A percentile compares a stretch with the other conserved stretches of the same genome.
Conservation (phyloP, 345 rosid species). For the Citrus glauca region DNA sequence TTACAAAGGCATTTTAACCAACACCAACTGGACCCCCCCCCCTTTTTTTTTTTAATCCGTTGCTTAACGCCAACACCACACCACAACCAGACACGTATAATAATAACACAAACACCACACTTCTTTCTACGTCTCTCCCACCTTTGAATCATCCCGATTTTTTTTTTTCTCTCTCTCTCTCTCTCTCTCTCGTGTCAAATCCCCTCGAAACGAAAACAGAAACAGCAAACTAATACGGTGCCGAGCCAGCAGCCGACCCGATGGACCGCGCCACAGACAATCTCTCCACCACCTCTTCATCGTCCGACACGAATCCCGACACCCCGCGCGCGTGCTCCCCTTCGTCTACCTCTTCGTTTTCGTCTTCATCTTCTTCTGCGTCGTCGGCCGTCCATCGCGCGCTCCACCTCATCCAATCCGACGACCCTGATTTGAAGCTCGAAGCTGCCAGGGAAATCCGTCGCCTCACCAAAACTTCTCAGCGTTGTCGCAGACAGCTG, state of each 20-base stretch:
- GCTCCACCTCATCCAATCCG: constrained; percentile 46
- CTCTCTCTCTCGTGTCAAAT: not conserved
- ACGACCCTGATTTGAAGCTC: constrained; percentile 52
- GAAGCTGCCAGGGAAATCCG: constrained; percentile 89
- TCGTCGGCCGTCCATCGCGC: constrained; percentile 49
- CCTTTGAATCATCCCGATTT: not conserved
- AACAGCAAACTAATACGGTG: not conserved
- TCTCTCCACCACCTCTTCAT: constrained; percentile 36
- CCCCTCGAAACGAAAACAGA: too few species aligned
- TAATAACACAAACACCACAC: too few species aligned
- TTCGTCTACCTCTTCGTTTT: constrained; percentile 27
- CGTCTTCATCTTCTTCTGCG: constrained; percentile 30
- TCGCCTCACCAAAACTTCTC: constrained; percentile 85
- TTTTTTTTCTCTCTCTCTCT: not conserved
- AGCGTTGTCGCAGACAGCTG: constrained; percentile 78
- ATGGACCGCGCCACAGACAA: constrained; percentile 35
- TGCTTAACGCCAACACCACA: constrained; percentile 49
- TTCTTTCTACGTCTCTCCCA: constrained; percentile 10
- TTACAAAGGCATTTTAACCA: not conserved
- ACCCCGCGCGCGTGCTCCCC: constrained; percentile 40
- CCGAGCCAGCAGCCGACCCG: not conserved
- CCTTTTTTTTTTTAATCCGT: constrained; percentile 23
- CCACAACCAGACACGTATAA: constrained; percentile 3
- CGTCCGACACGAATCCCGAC: constrained; percentile 36
- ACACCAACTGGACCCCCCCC: not conserved